Conservation (phyloP, 768 basidiomycete genomes). For the Russula brevipes region DNA sequence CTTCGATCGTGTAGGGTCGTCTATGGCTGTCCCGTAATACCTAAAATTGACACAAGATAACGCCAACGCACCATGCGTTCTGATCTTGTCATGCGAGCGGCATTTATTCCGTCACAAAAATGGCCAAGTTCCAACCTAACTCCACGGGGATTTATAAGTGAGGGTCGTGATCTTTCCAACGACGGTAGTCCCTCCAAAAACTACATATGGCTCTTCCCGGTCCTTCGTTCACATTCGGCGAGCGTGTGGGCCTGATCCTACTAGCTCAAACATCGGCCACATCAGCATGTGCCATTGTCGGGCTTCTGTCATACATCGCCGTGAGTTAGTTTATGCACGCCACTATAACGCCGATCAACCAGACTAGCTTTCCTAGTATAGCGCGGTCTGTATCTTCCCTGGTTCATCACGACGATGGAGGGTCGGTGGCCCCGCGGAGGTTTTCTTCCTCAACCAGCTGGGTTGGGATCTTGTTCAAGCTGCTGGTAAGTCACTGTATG, state of each 20-base stretch:
- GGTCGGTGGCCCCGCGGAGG: conserved; percentile 26
- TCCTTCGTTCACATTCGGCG: conserved; percentile 23
- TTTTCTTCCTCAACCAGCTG: conserved; percentile 30
- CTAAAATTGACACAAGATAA: too few relatives aligned
- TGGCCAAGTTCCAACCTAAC: too few relatives aligned
- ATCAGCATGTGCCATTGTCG: conserved; percentile 26
- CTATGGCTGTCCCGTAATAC: too few relatives aligned
- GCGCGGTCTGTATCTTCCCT: conserved; percentile 18
- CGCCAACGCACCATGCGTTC: too few relatives aligned
- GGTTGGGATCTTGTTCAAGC: conserved; percentile 30
- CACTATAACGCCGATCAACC: not conserved
- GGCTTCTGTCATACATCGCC: conserved; percentile 26
- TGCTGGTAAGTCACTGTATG: conserved; percentile 12
- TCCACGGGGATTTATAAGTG: not conserved
- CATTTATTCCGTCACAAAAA: too few relatives aligned
- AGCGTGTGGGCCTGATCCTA: conserved; percentile 28
- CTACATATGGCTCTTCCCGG: not conserved
- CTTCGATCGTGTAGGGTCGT: too few relatives aligned
- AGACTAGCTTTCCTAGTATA: conserved; percentile 16
- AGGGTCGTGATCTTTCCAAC: not conserved
- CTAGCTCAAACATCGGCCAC: conserved; percentile 25
- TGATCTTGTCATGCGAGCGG: too few relatives aligned
- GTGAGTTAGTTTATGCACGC: conserved; percentile 16
- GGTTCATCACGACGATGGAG: conserved; percentile 23
- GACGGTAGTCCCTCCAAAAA: not conserved